Evolutionary conservation across 1,284 basidiomycete species (phyloP).

Genomic region (Malassezia cuniculi): DNA sequence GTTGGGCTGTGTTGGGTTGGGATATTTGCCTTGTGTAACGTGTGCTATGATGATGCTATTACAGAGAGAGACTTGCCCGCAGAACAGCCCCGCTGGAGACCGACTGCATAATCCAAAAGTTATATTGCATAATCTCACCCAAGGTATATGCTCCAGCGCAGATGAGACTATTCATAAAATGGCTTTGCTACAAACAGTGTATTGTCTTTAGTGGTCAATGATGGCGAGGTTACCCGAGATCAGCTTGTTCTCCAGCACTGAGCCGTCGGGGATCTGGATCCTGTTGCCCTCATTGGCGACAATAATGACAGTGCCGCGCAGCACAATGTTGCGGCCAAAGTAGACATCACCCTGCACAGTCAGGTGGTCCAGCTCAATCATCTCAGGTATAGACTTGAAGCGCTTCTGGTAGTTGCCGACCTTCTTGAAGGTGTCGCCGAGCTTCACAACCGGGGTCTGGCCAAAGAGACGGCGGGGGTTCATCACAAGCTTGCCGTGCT

Average conservation of each 20-base stretch:
- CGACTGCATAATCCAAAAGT: too few relatives aligned
- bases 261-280: constrained; percentile 90
- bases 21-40: too few relatives aligned
- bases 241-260: constrained; percentile 73
- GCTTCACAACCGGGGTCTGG: constrained; percentile 85
- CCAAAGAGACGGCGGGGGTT: constrained; percentile 53
- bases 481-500: constrained; percentile 88
- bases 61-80: too few relatives aligned
- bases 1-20: too few relatives aligned
- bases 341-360: constrained; percentile 92
- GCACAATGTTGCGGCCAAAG: constrained; percentile 81
- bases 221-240: constrained; percentile 46
- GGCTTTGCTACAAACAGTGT: too few relatives aligned
- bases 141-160: too few relatives aligned
- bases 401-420: constrained; percentile 94
- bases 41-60: too few relatives aligned
- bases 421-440: constrained; percentile 66
- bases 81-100: too few relatives aligned
- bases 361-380: constrained; percentile 75
- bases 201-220: constrained; percentile 44
- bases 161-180: too few relatives aligned
- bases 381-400: constrained; percentile 87
- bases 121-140: too few relatives aligned
- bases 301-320: constrained; percentile 49
- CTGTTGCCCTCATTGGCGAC: constrained; percentile 85